Conservation (phyloP, 1,284 basidiomycete genomes). For the Phlebopus sp. region DNA sequence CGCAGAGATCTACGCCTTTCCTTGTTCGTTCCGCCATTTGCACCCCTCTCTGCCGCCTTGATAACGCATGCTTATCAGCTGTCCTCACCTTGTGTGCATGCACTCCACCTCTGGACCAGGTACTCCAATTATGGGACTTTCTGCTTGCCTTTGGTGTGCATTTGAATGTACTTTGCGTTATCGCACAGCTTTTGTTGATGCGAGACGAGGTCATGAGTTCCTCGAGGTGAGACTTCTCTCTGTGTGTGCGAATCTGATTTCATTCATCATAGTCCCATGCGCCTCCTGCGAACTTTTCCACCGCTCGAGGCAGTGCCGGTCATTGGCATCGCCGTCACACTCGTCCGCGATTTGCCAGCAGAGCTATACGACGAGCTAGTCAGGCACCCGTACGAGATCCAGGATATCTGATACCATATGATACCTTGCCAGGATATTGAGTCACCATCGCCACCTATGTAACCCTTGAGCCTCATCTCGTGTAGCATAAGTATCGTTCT, state of each 20-base stretch:
- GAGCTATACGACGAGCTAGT: constrained; percentile 92
- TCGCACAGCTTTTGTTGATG: constrained; percentile 90
- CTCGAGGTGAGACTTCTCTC: constrained; percentile 57
- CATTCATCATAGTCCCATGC: constrained; percentile 77
- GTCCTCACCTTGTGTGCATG: constrained; percentile 95
- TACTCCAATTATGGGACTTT: constrained; percentile 95
- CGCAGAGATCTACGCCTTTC: constrained; percentile 97
- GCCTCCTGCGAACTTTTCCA: constrained; percentile 91
- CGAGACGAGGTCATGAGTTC: constrained; percentile 85
- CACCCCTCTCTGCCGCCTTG: constrained; percentile 3
- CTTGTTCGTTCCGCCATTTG: constrained; percentile 58
- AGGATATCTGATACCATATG: constrained; percentile 21
- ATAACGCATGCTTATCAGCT: constrained; percentile 46
- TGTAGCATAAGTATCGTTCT: constrained; percentile 24
- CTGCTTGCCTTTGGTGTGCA: constrained; percentile 95
- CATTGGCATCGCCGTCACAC: constrained; percentile 88
- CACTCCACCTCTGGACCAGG: constrained; percentile 93
- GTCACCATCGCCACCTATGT: constrained; percentile 11
- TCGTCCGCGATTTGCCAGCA: constrained; percentile 86
- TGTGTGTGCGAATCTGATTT: constrained; percentile 10
- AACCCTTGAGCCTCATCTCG: constrained; percentile 5
- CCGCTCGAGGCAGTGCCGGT: constrained; percentile 85
- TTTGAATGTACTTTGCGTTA: constrained; percentile 93
- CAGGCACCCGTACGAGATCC: constrained; percentile 79
- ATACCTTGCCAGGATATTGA: constrained; percentile 4